Base-by-base conservation (phyloP, 768 basidiomycete genomes). In the Dendrothele bispora region DNA sequence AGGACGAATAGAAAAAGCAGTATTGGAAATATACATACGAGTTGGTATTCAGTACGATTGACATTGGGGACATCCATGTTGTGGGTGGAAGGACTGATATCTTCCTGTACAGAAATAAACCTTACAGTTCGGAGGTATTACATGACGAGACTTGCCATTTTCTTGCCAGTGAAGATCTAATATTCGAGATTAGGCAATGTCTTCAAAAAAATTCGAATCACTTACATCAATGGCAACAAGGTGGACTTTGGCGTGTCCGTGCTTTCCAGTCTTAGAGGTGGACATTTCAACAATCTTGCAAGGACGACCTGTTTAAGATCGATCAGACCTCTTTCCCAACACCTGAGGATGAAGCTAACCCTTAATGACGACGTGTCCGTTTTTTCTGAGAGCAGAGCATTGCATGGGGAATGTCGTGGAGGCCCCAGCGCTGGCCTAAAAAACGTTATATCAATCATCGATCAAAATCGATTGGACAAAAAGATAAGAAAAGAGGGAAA, bases 221-320 rank as follows among this genome's bases (percentile, higher is more conserved):
- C 92, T 54, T 65, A 97, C 95, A 73, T 99, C 97, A 67, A 91
- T 90, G 67, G 85, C 97, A 60, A 98, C 83, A 54, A 99, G 82
- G 74, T 98, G 94, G 65, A 98, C 97, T 75, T 98, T 99, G 71
- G 97, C 95, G 77, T 99, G 95, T 61, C 95, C 95, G 78, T 98
- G 95, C 84, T 98, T 98, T 61, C 95, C 95, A 39, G 94, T 95
- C 84, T 98, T 98, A 68, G 95, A 98, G 75, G 95, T 97, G 54
- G 93, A 95, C 95, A 97, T 98, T 69, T 97, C 94, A 61, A 94
- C 85, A 73, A 93, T 93, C 79, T 98, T 98, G 90, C 95, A 98
- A 57, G 95, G 95, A 60, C 94, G 84, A 58, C 78, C 87, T 88
- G 55, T 21, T 39, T 46, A 32, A 30, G 41, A 12, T 48, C 44